Evolutionary conservation across 2,329 filamentous ascomycete genomes (phyloP).

Genomic region (Microcera coccophila): DNA sequence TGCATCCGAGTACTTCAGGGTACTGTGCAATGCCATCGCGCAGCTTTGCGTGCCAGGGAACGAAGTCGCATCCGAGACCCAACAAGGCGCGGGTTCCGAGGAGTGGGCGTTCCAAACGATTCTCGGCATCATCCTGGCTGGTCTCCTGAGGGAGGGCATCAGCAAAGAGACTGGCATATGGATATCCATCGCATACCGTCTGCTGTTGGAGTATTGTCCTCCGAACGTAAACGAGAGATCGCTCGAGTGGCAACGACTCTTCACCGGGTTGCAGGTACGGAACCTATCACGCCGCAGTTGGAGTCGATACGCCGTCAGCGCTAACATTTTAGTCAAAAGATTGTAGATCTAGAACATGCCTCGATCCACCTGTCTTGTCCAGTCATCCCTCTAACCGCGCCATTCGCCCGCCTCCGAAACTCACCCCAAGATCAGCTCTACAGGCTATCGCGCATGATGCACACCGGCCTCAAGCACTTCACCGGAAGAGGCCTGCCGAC

Average conservation of each 20-base stretch:
- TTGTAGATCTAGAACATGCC: slow-evolving; percentile 43
- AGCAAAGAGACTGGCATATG: slow-evolving; percentile 40
- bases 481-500: slow-evolving; percentile 40
- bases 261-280: slow-evolving; percentile 28
- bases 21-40: slow-evolving; percentile 38
- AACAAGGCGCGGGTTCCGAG: slow-evolving; percentile 25
- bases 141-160: slow-evolving; percentile 40
- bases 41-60: slow-evolving; percentile 37
- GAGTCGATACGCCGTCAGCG: no score
- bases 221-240: slow-evolving; percentile 36
- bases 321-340: slow-evolving; percentile 27
- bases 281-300: no score
- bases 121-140: slow-evolving; percentile 39
- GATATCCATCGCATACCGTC: slow-evolving; percentile 41
- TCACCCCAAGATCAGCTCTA: slow-evolving; percentile 39
- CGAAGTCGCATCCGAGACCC: slow-evolving; percentile 23
- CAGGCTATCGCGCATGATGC: slow-evolving; percentile 42
- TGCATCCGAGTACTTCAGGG: slow-evolving; percentile 37
- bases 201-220: slow-evolving; percentile 40
- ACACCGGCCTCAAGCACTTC: slow-evolving; percentile 40
- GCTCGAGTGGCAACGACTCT: slow-evolving; percentile 39
- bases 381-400: slow-evolving; percentile 38
- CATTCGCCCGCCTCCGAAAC: slow-evolving; percentile 34
- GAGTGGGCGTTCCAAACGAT: slow-evolving; percentile 42
- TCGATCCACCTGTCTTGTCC: slow-evolving; percentile 40